phyloP scores from a whole-genome alignment of 2,329 filamentous ascomycete genomes.

The Arthrobotrys pseudoclavata region DNA sequence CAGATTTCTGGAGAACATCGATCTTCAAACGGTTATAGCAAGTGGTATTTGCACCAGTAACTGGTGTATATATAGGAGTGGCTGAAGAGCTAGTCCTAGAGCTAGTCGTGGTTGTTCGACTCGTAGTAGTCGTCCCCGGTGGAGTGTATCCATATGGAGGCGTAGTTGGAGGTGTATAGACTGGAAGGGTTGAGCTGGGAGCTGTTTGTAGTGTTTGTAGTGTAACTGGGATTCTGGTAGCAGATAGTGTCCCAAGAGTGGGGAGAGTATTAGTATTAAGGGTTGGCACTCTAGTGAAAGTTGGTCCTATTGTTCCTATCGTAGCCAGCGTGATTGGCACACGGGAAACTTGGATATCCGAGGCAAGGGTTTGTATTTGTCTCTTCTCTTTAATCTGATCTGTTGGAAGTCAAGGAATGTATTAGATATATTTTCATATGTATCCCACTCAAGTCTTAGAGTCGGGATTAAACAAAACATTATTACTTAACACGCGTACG shows the following conservation, averaged over 20 bases:
- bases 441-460: not conserved
- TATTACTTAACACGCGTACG: too few relatives aligned
- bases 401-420: not conserved
- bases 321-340: not conserved
- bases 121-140: constrained; percentile 23
- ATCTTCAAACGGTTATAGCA: constrained; percentile 59
- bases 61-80: constrained; percentile 49
- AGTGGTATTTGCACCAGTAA: constrained; percentile 52
- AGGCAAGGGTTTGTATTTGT: constrained; percentile 10
- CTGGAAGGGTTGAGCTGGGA: constrained; percentile 26
- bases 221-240: constrained; percentile 7
- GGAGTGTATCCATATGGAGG: constrained; percentile 44
- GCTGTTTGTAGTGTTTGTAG: constrained; percentile 20
- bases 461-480: too few relatives aligned
- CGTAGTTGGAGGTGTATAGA: constrained; percentile 33
- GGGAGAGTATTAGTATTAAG: constrained; percentile 5
- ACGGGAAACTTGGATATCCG: not conserved
- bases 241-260: constrained; percentile 21
- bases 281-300: constrained; percentile 5
- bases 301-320: not conserved
- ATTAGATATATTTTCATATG: not conserved
- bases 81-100: constrained; percentile 35
- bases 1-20: constrained; percentile 40
- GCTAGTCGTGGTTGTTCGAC: constrained; percentile 14
- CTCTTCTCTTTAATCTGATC: constrained; percentile 5